phyloP scores from a whole-genome alignment of 441 rosid species.

The Biscutella laevigata region DNA sequence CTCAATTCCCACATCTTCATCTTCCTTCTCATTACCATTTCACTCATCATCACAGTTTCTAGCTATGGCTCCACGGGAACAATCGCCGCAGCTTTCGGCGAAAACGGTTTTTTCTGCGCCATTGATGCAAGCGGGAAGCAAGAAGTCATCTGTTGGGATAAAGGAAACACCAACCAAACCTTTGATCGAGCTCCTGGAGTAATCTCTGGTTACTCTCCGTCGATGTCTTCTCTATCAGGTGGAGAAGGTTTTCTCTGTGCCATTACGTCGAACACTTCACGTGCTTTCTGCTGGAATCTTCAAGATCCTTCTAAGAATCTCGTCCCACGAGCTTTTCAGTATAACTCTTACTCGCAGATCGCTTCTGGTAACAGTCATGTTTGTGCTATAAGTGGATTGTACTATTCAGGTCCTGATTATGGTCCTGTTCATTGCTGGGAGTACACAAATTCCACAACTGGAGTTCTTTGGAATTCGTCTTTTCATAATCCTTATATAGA shows the following conservation, averaged over 20 bases:
- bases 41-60: slow-evolving; percentile 17
- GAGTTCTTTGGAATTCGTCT: slow-evolving; percentile 30
- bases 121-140: slow-evolving; percentile 45
- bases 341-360: slow-evolving; percentile 35
- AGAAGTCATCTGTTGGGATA: slow-evolving; percentile 45
- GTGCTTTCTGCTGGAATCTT: slow-evolving; percentile 39
- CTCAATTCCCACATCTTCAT: neutral
- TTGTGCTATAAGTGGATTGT: slow-evolving; percentile 57
- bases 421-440: slow-evolving; percentile 64
- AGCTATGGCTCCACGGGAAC: slow-evolving; percentile 29
- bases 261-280: slow-evolving; percentile 40
- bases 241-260: slow-evolving; percentile 48
- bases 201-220: slow-evolving; percentile 23
- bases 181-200: slow-evolving; percentile 18
- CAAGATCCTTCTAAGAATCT: slow-evolving; percentile 32
- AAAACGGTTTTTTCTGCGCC: slow-evolving; percentile 46
- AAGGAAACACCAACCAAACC: slow-evolving; percentile 25
- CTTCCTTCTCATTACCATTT: neutral
- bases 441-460: slow-evolving; percentile 22
- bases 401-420: slow-evolving; percentile 41
- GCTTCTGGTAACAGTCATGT: slow-evolving; percentile 54
- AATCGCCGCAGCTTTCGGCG: slow-evolving; percentile 36
- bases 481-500: slow-evolving; percentile 36
- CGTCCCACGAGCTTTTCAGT: slow-evolving; percentile 35
- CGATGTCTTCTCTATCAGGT: slow-evolving; percentile 43